These are phyloP conservation scores for Pythium biforme DNA, from an alignment of 352 stramenopile genomes.

Conservation along the genomic window DNA sequence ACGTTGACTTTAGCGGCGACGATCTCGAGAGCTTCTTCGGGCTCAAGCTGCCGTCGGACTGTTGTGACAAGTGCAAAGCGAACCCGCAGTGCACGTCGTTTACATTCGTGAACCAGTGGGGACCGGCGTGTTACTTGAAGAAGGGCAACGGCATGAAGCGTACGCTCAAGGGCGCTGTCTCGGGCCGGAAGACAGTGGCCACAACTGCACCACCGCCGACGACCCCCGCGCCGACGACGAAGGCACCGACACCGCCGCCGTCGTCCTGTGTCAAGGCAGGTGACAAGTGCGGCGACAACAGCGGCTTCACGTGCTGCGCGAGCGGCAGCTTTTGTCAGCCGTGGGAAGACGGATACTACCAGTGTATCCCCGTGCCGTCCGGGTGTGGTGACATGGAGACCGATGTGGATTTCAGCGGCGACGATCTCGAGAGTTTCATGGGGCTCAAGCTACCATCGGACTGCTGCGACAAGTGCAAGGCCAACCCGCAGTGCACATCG, in stretches of 20 bases:
- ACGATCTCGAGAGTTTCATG: conserved; percentile 31
- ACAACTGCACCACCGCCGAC: conserved; percentile 14
- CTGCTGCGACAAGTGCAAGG: conserved; percentile 45
- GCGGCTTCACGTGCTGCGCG: conserved; percentile 35
- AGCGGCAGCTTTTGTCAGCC: conserved; percentile 44
- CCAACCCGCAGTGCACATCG: conserved; percentile 38
- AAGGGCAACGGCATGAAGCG: conserved; percentile 17
- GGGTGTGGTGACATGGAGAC: conserved; percentile 41
- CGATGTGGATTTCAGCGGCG: conserved; percentile 41
- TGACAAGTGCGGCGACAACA: conserved; percentile 37
- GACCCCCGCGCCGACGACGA: conserved; percentile 28
- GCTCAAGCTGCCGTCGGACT: conserved; percentile 33
- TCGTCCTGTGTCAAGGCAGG: conserved; percentile 3
- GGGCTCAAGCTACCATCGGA: conserved; percentile 31
- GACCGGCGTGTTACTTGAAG: conserved; percentile 58
- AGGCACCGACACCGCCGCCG: no score
- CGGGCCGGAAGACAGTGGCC: conserved; percentile 32
- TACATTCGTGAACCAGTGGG: conserved; percentile 56
- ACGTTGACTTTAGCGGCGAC: conserved; percentile 40
- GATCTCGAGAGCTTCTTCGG: conserved; percentile 33
- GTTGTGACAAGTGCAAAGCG: conserved; percentile 40
- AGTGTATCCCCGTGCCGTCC: conserved; percentile 39
- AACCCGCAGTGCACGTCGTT: conserved; percentile 44
- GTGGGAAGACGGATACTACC: conserved; percentile 54
- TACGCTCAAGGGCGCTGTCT: conserved; percentile 25